Evolutionary conservation across 306 rosid genomes (phyloP), one percentile per base, ranked within the genome.

Genomic region (Notholithocarpus densiflorus): DNA sequence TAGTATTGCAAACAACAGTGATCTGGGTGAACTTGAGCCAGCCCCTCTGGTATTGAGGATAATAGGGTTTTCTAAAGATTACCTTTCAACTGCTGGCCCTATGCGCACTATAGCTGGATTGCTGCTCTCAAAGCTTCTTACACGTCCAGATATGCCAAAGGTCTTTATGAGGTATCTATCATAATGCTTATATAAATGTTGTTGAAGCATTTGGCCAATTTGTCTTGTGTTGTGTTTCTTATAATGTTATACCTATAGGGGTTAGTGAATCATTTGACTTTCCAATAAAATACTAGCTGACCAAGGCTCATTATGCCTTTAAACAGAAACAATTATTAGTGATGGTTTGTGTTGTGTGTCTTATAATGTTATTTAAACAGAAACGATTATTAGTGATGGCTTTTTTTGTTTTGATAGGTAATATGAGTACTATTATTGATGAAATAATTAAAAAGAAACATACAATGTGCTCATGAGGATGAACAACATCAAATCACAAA

Each of bases 101-200:
- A 92, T 92, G 98, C 90, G 90, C 51, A 82, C 97, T 62, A 88
- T 95, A 82, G 92, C 98, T 84, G 98, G 96, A 65, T 77, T 95
- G 57, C 84, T 95, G 60, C 96, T 95, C 76, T 89, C 98, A 0
- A 90, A 83, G 88, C 97, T 95, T 84, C 86, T 95, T 72, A 92
- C 98, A 34, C 97, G 98, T 59, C 98, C 97, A 5, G 98, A 95
- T 83, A 92, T 95, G 98, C 92, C 98, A 23, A 92, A 80, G 88
- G 98, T 94, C 79, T 91, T 91, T 83, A 79, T 73, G 61, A 95
- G 98, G 97, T 91, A 45, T 72, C 19, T 79, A 26, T 21, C 69
- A 26, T 71, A 45, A 26, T 56, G 59, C 65, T 51, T 79, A 21
- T 71, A 32, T 34, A 81, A 72, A 76, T 55, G 54, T 18, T 75